Evolutionary conservation across 176 grass and related monocot species (phyloP), one percentile per base, ranked within the genome.

Genomic region (Panicum miliaceum): DNA sequence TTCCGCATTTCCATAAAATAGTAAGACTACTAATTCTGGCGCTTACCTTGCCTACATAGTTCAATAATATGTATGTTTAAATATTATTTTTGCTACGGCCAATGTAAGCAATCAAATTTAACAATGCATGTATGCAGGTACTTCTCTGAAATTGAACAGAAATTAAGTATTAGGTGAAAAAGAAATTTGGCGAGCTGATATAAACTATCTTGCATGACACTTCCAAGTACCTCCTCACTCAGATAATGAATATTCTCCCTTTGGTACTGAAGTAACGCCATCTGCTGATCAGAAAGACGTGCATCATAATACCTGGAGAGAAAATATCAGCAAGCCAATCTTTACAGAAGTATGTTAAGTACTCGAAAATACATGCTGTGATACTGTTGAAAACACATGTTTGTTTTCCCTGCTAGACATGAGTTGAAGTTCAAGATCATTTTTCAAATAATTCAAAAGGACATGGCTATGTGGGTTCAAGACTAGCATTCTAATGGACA

Each of bases 201-300:
- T 89, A 41, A 73, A 78, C 23, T 77, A 54, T 83, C 58, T 9
- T 76, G 43, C 29, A 75, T 50, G 19, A 25, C 77, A 77, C 45
- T 63, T 85, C 7, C 25, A 29, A 77, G 12, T 95, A 98, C 96
- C 93, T 98, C 96, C 74, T 98, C 96, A 48, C 93, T 98, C 90
- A 98, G 77, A 85, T 92, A 98, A 90, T 98, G 96, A 82, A 98
- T 92, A 63, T 98, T 98, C 92, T 98, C 96, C 85, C 89, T 87
- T 88, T 98, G 96, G 73, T 98, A 98, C 70, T 95, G 96, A 79
- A 98, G 89, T 62, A 98, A 85, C 20, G 91, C 93, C 93, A 95
- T 98, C 85, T 98, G 96, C 87, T 98, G 96, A 72, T 98, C 96
- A 79, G 96, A 98, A 82, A 98, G 85, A 64, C 83, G 85, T 22